These are phyloP conservation scores for Saturnispora halmiae DNA, from an alignment of 805 yeast species.

Conservation along the genomic window DNA sequence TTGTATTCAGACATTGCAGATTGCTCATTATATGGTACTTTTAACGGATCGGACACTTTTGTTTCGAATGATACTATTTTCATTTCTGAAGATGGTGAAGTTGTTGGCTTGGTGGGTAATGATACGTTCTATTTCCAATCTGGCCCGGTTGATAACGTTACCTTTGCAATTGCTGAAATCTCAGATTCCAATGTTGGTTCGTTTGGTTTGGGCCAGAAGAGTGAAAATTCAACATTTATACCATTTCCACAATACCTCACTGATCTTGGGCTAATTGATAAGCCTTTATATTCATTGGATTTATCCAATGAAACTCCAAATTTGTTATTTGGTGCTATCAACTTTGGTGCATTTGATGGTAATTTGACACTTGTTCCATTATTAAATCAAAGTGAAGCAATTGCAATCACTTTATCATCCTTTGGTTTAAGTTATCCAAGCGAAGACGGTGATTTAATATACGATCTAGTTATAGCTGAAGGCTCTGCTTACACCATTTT, in stretches of 20 bases:
- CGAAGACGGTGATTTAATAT: neutral
- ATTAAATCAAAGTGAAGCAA: slow-evolving; percentile 10
- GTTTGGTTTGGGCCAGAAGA: slow-evolving; percentile 15
- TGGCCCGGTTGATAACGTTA: neutral
- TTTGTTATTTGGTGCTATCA: slow-evolving; percentile 15
- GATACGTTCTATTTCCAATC: slow-evolving; percentile 8
- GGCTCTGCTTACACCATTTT: slow-evolving; percentile 9
- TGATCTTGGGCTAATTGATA: slow-evolving; percentile 11
- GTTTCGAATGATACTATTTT: slow-evolving; percentile 2
- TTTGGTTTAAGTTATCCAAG: slow-evolving; percentile 11
- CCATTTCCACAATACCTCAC: slow-evolving; percentile 12
- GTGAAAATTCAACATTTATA: slow-evolving; percentile 9
- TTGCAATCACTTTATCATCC: slow-evolving; percentile 14
- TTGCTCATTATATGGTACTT: slow-evolving; percentile 14
- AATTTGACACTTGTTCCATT: slow-evolving; percentile 14
- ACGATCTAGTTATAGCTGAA: slow-evolving; percentile 8
- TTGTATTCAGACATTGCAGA: slow-evolving; percentile 5
- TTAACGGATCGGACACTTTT: slow-evolving; percentile 11
- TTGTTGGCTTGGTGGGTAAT: slow-evolving; percentile 12
- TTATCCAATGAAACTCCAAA: neutral
- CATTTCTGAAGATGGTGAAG: slow-evolving; percentile 7
- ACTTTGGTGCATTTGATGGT: slow-evolving; percentile 3
- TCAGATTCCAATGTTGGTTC: slow-evolving; percentile 14
- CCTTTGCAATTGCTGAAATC: slow-evolving; percentile 13
- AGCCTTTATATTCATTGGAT: slow-evolving; percentile 12